Evolutionary conservation across 129 eudicot genomes (phyloP), one percentile per base, ranked within the genome.

Genomic region (Flaveria bidentis): DNA sequence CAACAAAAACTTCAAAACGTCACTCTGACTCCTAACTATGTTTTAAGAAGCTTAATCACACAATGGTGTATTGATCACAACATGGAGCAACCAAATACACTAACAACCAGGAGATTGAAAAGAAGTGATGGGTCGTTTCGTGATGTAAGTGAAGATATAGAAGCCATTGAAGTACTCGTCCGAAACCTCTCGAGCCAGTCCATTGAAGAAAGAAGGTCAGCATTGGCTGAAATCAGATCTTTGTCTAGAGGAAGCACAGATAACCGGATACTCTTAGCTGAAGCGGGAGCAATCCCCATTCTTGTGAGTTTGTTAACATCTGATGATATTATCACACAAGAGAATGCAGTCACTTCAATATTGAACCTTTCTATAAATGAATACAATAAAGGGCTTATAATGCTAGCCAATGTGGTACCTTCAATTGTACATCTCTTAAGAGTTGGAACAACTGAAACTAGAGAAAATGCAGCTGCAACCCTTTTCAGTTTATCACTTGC

Each of bases 201-300:
- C 1, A 30, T 86, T 8, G 93, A 94, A 69, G 92, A 89, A 47
- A 80, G 85, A 18, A 77, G 96, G 79, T 75, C 87, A 10, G 96
- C 97, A 2, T 91, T 87, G 42, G 36, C 87, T 1, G 92, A 91
- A 79, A 89, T 91, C 80, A 88, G 99, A 30, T 94, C 90, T 1
- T 82, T 91, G n/a, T 94, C 97, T 3, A 94, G 91, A 76, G 61
- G 96, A 85, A 94, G 96, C 86, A 94, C 99, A 0, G 97, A 94
- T 45, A 94, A 91, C 64, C 75, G 99, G 56, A 87, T 94, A 33
- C 74, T 94, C 47, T 77, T 94, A 14, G 97, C 96, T 0, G 96
- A 91, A 80, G 93, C 96, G 0, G 97, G 97, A 36, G 99, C 96
- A 9, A 91, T 94, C 58, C 97, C 97, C 5, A 68, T 89, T 20